These are phyloP conservation scores for Forsythia viridissima DNA, from an alignment of 257 asterid genomes.

Conservation along the genomic window DNA sequence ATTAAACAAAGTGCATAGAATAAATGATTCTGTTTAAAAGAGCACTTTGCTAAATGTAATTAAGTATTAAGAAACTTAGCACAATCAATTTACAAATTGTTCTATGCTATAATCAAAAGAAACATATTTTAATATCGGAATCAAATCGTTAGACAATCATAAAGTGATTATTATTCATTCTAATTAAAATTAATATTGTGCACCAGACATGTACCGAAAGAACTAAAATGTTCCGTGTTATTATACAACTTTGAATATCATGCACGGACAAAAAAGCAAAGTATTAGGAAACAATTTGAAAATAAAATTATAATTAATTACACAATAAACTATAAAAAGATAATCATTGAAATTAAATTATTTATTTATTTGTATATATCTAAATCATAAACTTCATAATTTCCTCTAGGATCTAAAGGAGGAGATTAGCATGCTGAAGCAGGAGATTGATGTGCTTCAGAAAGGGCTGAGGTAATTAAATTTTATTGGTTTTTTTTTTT, in stretches of 20 bases:
- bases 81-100: neutral
- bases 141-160: neutral
- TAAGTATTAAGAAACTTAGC: too few species aligned
- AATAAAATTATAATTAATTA: neutral
- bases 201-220: too few species aligned
- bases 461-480: constrained; percentile 64
- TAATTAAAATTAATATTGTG: neutral
- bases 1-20: neutral
- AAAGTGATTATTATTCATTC: neutral
- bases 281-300: neutral
- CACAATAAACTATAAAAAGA: neutral
- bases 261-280: neutral
- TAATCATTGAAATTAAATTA: neutral
- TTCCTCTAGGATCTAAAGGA: constrained; percentile 61
- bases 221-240: too few species aligned
- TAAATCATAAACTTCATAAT: neutral
- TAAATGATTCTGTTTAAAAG: neutral
- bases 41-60: neutral
- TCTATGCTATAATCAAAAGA: neutral
- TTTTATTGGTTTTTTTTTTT: neutral
- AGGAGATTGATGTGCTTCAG: constrained; percentile 83
- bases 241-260: neutral
- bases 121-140: neutral
- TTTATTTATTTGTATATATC: neutral
- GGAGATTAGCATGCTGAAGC: constrained; percentile 73